Percentiles rank a stretch among this genome's conserved stretches.
Conservation (phyloP, 2,329 filamentous ascomycete species). For the Venturiaceae sp. region DNA sequence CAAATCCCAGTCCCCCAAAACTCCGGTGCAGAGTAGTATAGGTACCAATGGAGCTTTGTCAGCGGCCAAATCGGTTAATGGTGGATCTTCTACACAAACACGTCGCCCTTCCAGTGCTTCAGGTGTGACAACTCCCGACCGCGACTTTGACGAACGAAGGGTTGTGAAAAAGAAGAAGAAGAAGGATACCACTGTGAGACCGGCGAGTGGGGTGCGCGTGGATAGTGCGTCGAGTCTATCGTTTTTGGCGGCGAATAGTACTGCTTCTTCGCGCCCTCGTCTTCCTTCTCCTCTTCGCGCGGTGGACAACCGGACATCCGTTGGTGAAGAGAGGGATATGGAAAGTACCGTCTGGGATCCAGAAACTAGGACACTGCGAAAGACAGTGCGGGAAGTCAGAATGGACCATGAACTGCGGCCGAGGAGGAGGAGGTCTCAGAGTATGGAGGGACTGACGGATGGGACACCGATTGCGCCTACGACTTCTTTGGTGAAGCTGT, state of each 20-base stretch:
- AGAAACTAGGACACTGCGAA: neutral
- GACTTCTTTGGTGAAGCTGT: conserved; percentile 56
- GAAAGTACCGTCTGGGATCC: neutral
- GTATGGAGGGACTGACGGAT: conserved; percentile 32
- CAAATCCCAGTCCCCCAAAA: conserved; percentile 28
- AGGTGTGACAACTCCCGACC: neutral
- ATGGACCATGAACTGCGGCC: neutral
- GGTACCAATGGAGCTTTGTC: conserved; percentile 32
- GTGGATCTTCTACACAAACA: conserved; percentile 4
- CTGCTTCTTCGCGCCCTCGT: neutral
- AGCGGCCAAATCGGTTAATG: conserved; percentile 32
- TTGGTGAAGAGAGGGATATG: neutral
- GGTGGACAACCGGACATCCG: neutral
- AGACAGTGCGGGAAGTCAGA: neutral
- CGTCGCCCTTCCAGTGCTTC: neutral
- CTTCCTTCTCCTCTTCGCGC: neutral
- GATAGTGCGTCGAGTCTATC: neutral
- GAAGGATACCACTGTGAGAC: neutral
- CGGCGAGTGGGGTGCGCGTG: neutral
- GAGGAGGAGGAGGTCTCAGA: conserved; percentile 8
- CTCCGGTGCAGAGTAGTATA: conserved; percentile 25
- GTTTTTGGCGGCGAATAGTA: neutral
- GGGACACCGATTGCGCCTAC: conserved; percentile 52
- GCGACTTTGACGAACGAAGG: neutral
- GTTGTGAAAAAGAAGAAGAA: neutral